Percentiles rank a stretch among this genome's conserved stretches.
phyloP scores from a whole-genome alignment of 1,284 basidiomycete species.

The Naganishia sp. region DNA sequence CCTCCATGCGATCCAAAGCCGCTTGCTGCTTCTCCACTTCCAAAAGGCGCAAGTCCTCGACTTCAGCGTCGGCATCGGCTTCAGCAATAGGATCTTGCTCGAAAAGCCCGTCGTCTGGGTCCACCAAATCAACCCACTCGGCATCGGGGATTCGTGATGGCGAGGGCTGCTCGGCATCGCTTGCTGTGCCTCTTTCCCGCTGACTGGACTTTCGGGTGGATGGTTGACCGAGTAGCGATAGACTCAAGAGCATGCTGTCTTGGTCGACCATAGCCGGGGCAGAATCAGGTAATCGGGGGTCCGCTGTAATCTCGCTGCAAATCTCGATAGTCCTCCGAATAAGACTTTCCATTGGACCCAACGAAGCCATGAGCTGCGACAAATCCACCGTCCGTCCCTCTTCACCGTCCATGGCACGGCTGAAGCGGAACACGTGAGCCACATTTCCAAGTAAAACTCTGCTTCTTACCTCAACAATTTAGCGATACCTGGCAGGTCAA shows the following conservation, averaged over 20 bases:
- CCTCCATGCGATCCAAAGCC: slow-evolving; percentile 3
- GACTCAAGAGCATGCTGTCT: not conserved
- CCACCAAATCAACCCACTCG: slow-evolving; percentile 17
- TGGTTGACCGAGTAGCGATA: slow-evolving; percentile 7
- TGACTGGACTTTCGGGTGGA: not conserved
- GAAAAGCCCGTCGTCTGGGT: slow-evolving; percentile 7
- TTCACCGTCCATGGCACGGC: not conserved
- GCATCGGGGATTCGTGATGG: slow-evolving; percentile 1
- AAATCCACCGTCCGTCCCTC: slow-evolving; percentile 6
- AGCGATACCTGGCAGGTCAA: not conserved
- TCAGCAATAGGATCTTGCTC: slow-evolving; percentile 8
- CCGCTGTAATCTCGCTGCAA: slow-evolving; percentile 1
- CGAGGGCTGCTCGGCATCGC: not conserved
- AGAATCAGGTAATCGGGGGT: not conserved
- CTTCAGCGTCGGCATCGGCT: not conserved
- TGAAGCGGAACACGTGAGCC: not conserved
- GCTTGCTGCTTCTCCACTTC: slow-evolving; percentile 20
- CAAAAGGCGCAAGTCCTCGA: not conserved
- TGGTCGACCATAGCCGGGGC: not conserved
- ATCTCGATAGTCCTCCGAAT: not conserved
- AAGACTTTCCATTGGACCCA: not conserved
- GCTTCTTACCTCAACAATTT: slow-evolving; percentile 4
- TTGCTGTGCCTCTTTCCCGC: not conserved
- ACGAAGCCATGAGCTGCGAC: slow-evolving; percentile 5
- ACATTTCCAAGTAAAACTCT: not conserved